Evolutionary conservation across 768 basidiomycete species (phyloP), one percentile per base, ranked within the genome.

Genomic region (Naganishia vishniacii): DNA sequence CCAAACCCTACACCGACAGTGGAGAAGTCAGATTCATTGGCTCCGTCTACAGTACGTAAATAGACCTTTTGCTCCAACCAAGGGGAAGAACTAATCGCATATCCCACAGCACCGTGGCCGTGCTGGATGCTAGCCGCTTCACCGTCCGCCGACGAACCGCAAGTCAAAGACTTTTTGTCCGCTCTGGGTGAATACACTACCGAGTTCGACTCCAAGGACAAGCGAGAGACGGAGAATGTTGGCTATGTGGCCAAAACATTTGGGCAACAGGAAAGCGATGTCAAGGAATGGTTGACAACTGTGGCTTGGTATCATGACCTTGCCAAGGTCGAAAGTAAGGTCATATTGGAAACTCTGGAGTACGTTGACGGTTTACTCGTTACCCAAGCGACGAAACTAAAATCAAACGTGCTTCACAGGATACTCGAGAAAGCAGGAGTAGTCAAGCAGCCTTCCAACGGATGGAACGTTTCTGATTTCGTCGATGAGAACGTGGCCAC

Each of bases 41-140:
- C 81, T 76, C 75, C 0, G 74, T 76, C 5, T 73, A 74, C 59
- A 76, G 75, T 74, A 60, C 61, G 60, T 63, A 16, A 20, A 61
- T n/a, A n/a, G n/a, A n/a, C n/a, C n/a, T n/a, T n/a, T n/a, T n/a
- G n/a, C n/a, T n/a, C n/a, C n/a, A n/a, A n/a, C n/a, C n/a, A n/a
- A n/a, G n/a, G n/a, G n/a, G n/a, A n/a, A n/a, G 9, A n/a, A 23
- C 20, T 56, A 37, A 28, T 9, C 18, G n/a, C 32, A 34, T 15
- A 26, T 53, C n/a, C 45, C 41, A 86, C 86, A 40, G 97, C 93
- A 0, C 94, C 94, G 0, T 99, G 94, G 94, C 89, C 92, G 15
- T 93, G 91, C 0, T 99, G 94, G 94, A 79, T 89, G 64, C 89
- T 98, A 71, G 93, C 89, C 26, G 90, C 90, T 8, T 87, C 90